Percentiles rank a stretch among this genome's conserved stretches.
These are phyloP conservation scores for Coniosporium tulheliwenetii DNA, from an alignment of 2,329 filamentous ascomycete genomes.

Conservation along the genomic window DNA sequence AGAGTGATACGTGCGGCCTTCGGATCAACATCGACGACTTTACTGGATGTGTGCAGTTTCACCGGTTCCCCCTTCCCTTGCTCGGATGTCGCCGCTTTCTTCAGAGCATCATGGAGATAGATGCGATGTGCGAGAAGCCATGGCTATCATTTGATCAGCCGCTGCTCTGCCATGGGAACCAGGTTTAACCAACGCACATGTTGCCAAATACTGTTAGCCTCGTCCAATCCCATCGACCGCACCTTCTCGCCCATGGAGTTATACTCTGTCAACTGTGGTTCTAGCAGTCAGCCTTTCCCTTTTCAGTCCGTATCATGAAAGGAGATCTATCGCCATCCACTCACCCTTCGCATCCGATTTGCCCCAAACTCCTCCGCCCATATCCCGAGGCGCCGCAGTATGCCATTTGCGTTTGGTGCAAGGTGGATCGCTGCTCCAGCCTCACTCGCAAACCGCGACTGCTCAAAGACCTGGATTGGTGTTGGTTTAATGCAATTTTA, in stretches of 20 bases:
- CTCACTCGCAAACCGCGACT: conserved; percentile 40
- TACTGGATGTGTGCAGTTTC: conserved; percentile 24
- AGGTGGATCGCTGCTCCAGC: conserved; percentile 47
- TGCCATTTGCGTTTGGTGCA: conserved; percentile 43
- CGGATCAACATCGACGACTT: conserved; percentile 28
- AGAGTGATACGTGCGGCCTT: conserved; percentile 26
- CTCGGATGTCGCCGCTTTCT: conserved; percentile 25
- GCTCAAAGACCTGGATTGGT: conserved; percentile 37
- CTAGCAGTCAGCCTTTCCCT: not conserved
- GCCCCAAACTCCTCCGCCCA: conserved; percentile 24
- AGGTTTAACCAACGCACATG: conserved; percentile 14
- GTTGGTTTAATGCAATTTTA: not conserved
- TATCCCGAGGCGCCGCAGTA: conserved; percentile 33
- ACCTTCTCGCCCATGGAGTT: conserved; percentile 18
- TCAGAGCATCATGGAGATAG: conserved; percentile 36
- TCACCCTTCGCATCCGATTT: conserved; percentile 15
- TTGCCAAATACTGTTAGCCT: conserved; percentile 30
- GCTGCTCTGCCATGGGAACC: no score
- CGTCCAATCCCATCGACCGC: conserved; percentile 20
- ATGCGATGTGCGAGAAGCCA: conserved; percentile 41
- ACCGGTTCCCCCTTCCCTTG: conserved; percentile 19
- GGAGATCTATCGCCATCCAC: conserved; percentile 7
- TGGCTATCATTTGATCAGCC: conserved; percentile 9
- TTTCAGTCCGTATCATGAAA: not conserved
- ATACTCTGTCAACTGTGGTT: conserved; percentile 19